phyloP scores from a whole-genome alignment of 1,284 basidiomycete genomes.

The Afroboletus lepidellus region DNA sequence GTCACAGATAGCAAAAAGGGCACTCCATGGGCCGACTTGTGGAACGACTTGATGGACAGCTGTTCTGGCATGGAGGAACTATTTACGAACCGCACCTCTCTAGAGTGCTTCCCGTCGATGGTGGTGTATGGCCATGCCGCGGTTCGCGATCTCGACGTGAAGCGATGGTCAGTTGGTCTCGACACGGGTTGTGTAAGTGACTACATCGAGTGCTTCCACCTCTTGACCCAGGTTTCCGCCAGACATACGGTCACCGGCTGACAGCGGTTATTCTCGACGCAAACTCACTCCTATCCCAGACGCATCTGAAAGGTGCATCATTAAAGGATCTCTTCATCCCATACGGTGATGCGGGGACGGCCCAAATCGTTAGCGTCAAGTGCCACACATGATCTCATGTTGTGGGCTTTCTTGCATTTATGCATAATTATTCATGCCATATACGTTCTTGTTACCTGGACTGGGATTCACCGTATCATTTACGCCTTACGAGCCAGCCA shows the following conservation, averaged over 20 bases:
- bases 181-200: slow-evolving; percentile 77
- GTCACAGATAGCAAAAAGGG: slow-evolving; percentile 63
- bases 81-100: slow-evolving; percentile 17
- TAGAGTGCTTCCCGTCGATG: slow-evolving; percentile 71
- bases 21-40: slow-evolving; percentile 69
- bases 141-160: slow-evolving; percentile 70
- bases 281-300: slow-evolving; percentile 11
- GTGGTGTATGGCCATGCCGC: slow-evolving; percentile 87
- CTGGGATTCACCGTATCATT: too few species aligned
- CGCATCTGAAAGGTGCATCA: not conserved
- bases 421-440: slow-evolving; percentile 1
- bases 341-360: slow-evolving; percentile 35
- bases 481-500: not conserved
- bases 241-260: slow-evolving; percentile 53
- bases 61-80: slow-evolving; percentile 52
- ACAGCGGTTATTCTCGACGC: slow-evolving; percentile 57
- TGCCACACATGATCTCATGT: slow-evolving; percentile 23
- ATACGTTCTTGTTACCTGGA: not conserved
- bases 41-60: slow-evolving; percentile 68
- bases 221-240: slow-evolving; percentile 2
- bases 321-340: slow-evolving; percentile 16
- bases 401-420: not conserved
- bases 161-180: slow-evolving; percentile 76
- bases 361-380: slow-evolving; percentile 34
- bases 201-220: not conserved